Evolutionary conservation across 345 rosid species (phyloP).

Genomic region (Psidium friedrichsthalianum): DNA sequence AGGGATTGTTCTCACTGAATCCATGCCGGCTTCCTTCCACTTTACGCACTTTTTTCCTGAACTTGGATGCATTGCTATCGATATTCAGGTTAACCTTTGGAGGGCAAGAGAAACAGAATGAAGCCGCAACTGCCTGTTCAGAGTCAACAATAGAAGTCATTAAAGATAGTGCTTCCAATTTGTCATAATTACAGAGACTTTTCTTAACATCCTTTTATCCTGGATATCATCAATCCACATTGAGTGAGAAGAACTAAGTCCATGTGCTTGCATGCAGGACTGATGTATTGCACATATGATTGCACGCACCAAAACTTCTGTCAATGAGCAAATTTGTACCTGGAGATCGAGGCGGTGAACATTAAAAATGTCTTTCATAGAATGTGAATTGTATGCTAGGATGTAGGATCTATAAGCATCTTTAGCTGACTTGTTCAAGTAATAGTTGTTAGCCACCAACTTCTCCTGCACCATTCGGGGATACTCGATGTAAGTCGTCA

Average conservation of each 20-base stretch:
- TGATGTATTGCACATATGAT: neutral
- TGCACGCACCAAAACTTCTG: neutral
- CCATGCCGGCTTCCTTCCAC: constrained; percentile 37
- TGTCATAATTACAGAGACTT: neutral
- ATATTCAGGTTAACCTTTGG: constrained; percentile 81
- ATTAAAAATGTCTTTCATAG: constrained; percentile 85
- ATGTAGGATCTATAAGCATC: constrained; percentile 93
- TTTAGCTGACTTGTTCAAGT: constrained; percentile 78
- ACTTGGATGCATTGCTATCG: constrained; percentile 83
- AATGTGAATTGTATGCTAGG: constrained; percentile 90
- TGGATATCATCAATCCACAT: neutral
- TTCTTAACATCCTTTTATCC: neutral
- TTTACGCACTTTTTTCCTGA: constrained; percentile 52
- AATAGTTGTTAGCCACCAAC: constrained; percentile 55
- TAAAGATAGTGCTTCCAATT: neutral
- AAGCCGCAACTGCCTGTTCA: constrained; percentile 79
- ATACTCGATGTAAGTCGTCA: neutral
- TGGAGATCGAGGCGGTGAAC: constrained; percentile 90
- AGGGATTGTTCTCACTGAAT: constrained; percentile 68
- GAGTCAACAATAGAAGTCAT: neutral
- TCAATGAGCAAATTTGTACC: constrained; percentile 20
- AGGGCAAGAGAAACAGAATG: constrained; percentile 83
- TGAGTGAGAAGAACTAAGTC: neutral
- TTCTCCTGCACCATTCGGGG: constrained; percentile 58
- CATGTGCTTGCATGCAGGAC: neutral